Evolutionary conservation across 345 rosid species (phyloP), one percentile per base, ranked within the genome.

Genomic region (Linum tenue): DNA sequence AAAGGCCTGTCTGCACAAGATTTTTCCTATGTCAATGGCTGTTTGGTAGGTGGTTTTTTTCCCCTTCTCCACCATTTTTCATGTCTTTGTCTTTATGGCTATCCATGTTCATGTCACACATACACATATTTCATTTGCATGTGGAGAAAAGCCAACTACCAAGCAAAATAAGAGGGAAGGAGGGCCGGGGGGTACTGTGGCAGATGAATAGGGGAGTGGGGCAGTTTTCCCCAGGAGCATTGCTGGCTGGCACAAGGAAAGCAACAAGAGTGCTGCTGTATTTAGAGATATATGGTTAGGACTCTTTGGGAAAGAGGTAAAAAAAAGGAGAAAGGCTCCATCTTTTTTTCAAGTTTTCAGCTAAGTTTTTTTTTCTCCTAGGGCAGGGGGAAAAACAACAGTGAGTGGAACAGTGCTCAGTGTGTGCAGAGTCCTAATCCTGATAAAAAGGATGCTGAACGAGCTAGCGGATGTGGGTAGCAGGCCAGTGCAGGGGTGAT

Each of bases 131-230:
- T 69, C 67, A 62, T 5, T 57, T 40, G 67, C 67, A 39, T 55
- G 63, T 39, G 62, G 37, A 39, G 17, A 48, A 41, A 70, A 75
- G 74, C 63, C 64, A 59, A 73, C 43, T 63, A 17, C 57, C 43
- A 11, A 35, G 38, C 35, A 38, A 39, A 6, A 42, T 37, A 37
- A 16, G 59, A 55, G 55, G 17, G 40, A 15, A 38, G n/a, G n/a
- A 4, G 48, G 64, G 37, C 11, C 11, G 70, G 42, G 44, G 40
- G 53, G 53, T 48, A 22, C 0, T 11, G 1, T 16, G 37, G 39
- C 8, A 55, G 38, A 14, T 16, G 39, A 22, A 10, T 39, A 39
- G 35, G 55, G 14, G 3, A 15, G 40, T 10, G 10, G 60, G n/a
- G 6, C 62, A 43, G 63, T 57, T 40, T 36, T 56, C 63, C 53